Evolutionary conservation across 768 basidiomycete genomes (phyloP), one percentile per base, ranked within the genome.

Genomic region (Boletellus ananiceps): DNA sequence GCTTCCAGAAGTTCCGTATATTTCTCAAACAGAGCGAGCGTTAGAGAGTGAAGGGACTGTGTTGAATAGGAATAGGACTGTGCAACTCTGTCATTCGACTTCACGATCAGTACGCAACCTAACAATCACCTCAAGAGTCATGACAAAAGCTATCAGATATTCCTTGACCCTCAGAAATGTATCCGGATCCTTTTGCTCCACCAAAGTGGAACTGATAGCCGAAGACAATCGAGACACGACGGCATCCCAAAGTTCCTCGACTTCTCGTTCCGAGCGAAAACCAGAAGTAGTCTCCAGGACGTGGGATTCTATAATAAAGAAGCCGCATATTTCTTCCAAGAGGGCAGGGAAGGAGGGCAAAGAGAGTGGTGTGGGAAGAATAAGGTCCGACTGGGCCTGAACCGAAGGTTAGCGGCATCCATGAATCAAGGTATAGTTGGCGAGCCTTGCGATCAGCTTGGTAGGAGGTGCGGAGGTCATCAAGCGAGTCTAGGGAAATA

Each of bases 361-460:
- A 27, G 82, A 79, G 18, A 91, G 73, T 0, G 85, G 84, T 23
- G 74, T 73, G 1, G 89, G 93, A 25, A 99, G 80, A 64, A 98
- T 96, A 8, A 99, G 80, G 55, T 89, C 88, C 2, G 96, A 95
- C 88, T 99, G 96, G 0, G 93, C 92, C 95, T 96, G 57, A 5
- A 32, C 37, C 15, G 27, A 43, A 25, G 14, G 35, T 68, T 36
- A 68, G 57, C 27, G 19, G 40, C n/a, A n/a, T 46, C 36, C 35
- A 40, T 7, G 13, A 23, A 47, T 23, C 16, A 41, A 35, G 31
- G 23, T 18, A 34, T 11, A 40, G 35, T 33, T 40, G 39, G 23
- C 52, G 31, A 60, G 84, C 93, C 76, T 95, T 93, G 62, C 96
- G 81, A 68, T 99, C 96, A n/a, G 89, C 91, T 69, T 98, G 95